Conservation (phyloP, 495 filamentous ascomycete species). For the Penicillium antarcticum region DNA sequence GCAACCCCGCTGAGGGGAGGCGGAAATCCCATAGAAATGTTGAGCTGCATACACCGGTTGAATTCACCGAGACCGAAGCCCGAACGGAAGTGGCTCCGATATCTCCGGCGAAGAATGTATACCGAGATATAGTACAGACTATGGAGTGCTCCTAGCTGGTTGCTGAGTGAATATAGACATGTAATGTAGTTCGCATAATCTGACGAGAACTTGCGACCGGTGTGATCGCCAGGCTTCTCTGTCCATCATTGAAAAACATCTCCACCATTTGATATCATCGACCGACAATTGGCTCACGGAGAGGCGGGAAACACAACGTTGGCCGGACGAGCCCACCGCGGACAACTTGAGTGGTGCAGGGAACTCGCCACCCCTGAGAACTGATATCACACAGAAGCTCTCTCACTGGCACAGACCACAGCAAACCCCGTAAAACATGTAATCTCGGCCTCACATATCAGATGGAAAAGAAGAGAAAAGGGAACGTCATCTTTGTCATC, state of each 20-base stretch:
- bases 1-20: too few relatives aligned
- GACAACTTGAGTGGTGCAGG: slow-evolving; percentile 12
- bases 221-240: background rate
- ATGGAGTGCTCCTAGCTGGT: too few relatives aligned
- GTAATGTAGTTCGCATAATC: background rate
- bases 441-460: background rate
- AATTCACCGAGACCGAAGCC: too few relatives aligned
- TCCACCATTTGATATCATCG: slow-evolving; percentile 28
- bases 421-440: background rate
- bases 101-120: too few relatives aligned
- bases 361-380: slow-evolving; percentile 11
- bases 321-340: slow-evolving; percentile 15
- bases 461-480: background rate
- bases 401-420: background rate
- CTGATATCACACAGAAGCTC: slow-evolving; percentile 11
- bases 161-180: too few relatives aligned
- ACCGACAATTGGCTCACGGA: slow-evolving; percentile 15
- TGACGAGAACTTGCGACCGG: background rate
- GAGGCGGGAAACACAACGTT: slow-evolving; percentile 18
- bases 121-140: too few relatives aligned
- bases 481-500: slow-evolving; percentile 17
- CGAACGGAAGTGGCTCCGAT: too few relatives aligned
- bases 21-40: too few relatives aligned
- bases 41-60: too few relatives aligned
- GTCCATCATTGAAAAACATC: slow-evolving; percentile 9